A percentile compares a stretch with the other conserved stretches of the same genome.
These are phyloP conservation scores for Astrocystis sublimbata DNA, from an alignment of 495 filamentous ascomycete species.

Conservation along the genomic window DNA sequence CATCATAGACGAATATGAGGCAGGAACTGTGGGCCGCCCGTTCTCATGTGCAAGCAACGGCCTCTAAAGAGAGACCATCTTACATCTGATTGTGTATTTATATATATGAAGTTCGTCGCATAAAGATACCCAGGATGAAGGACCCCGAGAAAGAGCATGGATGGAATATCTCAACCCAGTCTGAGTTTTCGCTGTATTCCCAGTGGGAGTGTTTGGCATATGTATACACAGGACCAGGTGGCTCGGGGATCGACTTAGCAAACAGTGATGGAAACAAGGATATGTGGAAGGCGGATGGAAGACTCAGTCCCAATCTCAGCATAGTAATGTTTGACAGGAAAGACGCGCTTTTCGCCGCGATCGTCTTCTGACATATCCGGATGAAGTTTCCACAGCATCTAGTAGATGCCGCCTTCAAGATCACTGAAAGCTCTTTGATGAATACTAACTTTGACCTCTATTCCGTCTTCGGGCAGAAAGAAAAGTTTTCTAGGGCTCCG, in stretches of 20 bases:
- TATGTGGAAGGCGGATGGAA: constrained; percentile 4
- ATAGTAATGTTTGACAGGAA: constrained; percentile 34
- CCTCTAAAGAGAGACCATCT: constrained; percentile 28
- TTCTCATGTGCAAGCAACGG: constrained; percentile 68
- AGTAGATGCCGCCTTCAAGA: constrained; percentile 18
- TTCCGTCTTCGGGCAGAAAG: too few species aligned
- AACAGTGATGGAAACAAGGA: background rate
- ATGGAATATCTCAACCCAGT: background rate
- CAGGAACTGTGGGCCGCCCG: constrained; percentile 54
- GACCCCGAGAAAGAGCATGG: background rate
- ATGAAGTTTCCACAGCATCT: constrained; percentile 24
- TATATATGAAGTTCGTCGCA: constrained; percentile 8
- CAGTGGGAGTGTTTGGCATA: background rate
- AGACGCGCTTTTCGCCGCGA: constrained; percentile 12
- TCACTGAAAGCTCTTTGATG: background rate
- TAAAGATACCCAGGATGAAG: constrained; percentile 14
- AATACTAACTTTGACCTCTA: too few species aligned
- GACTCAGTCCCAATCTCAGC: constrained; percentile 17
- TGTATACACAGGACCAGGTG: background rate
- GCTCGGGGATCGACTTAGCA: background rate
- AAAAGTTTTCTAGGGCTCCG: too few species aligned
- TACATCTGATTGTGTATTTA: background rate
- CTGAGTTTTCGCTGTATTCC: background rate
- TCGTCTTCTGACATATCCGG: constrained; percentile 21
- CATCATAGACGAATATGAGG: constrained; percentile 61